Evolutionary conservation across 805 yeast species (phyloP).

Genomic region (Lachancea nothofagi): DNA sequence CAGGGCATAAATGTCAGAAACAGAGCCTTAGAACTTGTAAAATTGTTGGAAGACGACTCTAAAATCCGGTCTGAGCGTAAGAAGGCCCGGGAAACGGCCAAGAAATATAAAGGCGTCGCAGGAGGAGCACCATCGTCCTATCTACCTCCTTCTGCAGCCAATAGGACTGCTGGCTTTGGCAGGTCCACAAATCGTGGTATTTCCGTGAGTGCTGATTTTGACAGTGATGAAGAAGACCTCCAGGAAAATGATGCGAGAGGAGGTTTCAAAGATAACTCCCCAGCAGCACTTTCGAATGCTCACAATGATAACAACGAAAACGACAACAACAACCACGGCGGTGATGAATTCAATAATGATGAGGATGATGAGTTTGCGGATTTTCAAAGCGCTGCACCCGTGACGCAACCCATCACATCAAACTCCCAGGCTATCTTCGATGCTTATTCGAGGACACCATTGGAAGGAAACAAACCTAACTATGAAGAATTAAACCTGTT

Average conservation of each 20-base stretch:
- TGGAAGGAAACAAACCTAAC: background rate
- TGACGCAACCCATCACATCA: conserved; percentile 27
- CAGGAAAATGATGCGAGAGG: background rate
- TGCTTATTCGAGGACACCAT: conserved; percentile 1
- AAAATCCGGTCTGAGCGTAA: conserved; percentile 78
- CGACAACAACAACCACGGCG: conserved; percentile 22
- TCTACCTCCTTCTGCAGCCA: conserved; percentile 20
- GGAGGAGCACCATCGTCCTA: conserved; percentile 43
- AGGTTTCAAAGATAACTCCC: background rate
- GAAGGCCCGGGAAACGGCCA: conserved; percentile 80
- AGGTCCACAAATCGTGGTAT: conserved; percentile 24
- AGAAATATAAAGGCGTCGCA: conserved; percentile 78
- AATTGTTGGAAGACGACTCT: conserved; percentile 69
- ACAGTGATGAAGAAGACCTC: conserved; percentile 46
- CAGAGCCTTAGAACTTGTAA: conserved; percentile 71
- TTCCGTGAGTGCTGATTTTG: conserved; percentile 36
- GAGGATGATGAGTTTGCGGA: conserved; percentile 77
- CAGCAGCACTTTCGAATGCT: conserved; percentile 1
- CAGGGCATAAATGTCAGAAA: conserved; percentile 95
- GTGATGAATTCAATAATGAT: conserved; percentile 38
- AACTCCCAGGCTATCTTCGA: conserved; percentile 7
- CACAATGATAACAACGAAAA: conserved; percentile 27
- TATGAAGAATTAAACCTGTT: background rate
- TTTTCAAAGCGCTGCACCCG: conserved; percentile 64
- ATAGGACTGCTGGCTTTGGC: conserved; percentile 28